These are phyloP conservation scores for Rhizophora mangle DNA, from an alignment of 345 rosid species.

Conservation along the genomic window DNA sequence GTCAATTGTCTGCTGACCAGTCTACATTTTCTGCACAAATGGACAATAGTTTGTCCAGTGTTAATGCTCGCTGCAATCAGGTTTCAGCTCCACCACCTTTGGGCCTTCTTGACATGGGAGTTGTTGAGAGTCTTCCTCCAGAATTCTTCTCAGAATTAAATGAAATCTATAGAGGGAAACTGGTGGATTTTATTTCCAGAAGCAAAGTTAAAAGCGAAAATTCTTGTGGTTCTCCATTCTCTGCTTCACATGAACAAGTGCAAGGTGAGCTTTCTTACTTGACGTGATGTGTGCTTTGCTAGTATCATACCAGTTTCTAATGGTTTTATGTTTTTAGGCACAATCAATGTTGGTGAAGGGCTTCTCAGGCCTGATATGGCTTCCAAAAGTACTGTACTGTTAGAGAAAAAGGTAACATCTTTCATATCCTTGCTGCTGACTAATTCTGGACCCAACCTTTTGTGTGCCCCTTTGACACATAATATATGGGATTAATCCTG, in stretches of 20 bases:
- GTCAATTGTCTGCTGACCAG: slow-evolving; percentile 23
- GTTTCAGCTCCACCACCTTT: slow-evolving; percentile 54
- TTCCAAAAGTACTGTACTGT: slow-evolving; percentile 13
- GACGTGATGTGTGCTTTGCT: not conserved
- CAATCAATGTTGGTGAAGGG: slow-evolving; percentile 17
- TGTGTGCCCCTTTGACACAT: too few species aligned
- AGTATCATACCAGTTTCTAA: slow-evolving; percentile 10
- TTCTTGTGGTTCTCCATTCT: slow-evolving; percentile 15
- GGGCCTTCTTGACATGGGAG: slow-evolving; percentile 72
- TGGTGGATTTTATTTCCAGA: slow-evolving; percentile 53
- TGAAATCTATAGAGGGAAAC: slow-evolving; percentile 72
- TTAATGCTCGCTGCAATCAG: slow-evolving; percentile 29
- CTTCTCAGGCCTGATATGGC: slow-evolving; percentile 27
- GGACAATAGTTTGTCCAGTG: slow-evolving; percentile 26
- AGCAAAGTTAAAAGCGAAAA: slow-evolving; percentile 40
- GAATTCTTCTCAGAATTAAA: slow-evolving; percentile 78
- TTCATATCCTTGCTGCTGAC: not conserved
- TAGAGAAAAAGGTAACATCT: slow-evolving; percentile 42
- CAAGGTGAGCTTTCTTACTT: slow-evolving; percentile 36
- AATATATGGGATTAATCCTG: too few species aligned
- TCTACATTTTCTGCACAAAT: slow-evolving; percentile 34
- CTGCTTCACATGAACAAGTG: slow-evolving; percentile 17
- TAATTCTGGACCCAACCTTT: too few species aligned
- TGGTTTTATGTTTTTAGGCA: slow-evolving; percentile 20
- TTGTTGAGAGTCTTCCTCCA: slow-evolving; percentile 77